phyloP scores from a whole-genome alignment of 352 stramenopile species.

The Blastocystis sp. region DNA sequence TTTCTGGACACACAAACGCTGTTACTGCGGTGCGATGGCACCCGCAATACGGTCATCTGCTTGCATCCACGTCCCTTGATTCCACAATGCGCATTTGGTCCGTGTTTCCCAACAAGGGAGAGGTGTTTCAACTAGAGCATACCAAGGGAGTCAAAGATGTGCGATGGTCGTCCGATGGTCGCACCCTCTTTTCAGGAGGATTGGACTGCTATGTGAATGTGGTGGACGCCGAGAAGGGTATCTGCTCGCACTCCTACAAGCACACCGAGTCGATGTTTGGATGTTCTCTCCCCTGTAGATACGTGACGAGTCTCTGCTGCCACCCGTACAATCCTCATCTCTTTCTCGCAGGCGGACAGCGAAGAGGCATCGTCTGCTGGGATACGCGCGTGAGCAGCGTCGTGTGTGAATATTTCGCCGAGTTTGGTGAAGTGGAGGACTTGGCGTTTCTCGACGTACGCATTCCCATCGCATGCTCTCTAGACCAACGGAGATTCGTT shows the following conservation, averaged over 20 bases:
- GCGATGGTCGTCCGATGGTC: slow-evolving; percentile 21
- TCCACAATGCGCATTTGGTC: slow-evolving; percentile 14
- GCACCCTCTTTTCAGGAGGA: slow-evolving; percentile 3
- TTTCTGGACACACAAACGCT: background rate
- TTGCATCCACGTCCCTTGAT: slow-evolving; percentile 24
- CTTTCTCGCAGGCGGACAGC: background rate
- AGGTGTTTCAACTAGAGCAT: background rate
- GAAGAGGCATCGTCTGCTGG: slow-evolving; percentile 34
- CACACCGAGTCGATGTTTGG: background rate
- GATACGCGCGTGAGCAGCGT: slow-evolving; percentile 12
- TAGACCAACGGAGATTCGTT: slow-evolving; percentile 17
- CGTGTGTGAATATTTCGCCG: slow-evolving; percentile 3
- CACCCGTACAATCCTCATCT: slow-evolving; percentile 12
- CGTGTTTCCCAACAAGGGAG: slow-evolving; percentile 21
- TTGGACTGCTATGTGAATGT: slow-evolving; percentile 43
- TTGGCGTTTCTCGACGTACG: slow-evolving; percentile 34
- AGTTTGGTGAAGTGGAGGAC: slow-evolving; percentile 34
- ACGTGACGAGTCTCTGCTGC: background rate
- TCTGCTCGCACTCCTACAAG: slow-evolving; percentile 15
- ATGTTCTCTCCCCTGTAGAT: background rate
- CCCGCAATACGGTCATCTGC: slow-evolving; percentile 15
- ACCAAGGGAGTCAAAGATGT: slow-evolving; percentile 34
- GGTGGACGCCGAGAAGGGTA: background rate
- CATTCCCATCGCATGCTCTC: background rate
- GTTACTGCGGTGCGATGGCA: slow-evolving; percentile 25